Conservation (phyloP, 2,329 filamentous ascomycete genomes). For the Aspergillus puulaauensis region DNA sequence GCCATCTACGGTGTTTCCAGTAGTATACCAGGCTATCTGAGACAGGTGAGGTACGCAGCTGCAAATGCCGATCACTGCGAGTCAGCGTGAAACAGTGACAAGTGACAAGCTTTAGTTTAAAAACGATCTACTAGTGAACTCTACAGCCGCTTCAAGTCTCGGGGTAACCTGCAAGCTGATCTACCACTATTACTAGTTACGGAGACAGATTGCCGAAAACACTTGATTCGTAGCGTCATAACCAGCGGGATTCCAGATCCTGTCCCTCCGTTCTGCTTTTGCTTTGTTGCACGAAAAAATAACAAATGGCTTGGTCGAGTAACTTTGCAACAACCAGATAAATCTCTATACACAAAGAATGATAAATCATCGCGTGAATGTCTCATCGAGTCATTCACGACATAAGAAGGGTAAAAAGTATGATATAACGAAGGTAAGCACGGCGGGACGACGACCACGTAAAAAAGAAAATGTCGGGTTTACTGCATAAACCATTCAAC, state of each 20-base stretch:
- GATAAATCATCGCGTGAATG: conserved; percentile 1
- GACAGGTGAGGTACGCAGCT: not conserved
- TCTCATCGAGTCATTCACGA: not conserved
- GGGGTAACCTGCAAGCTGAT: no score
- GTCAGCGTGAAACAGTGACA: not conserved
- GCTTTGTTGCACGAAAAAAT: conserved; percentile 6
- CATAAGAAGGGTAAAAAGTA: conserved; percentile 5
- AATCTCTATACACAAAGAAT: conserved; percentile 9
- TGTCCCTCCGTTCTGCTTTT: conserved; percentile 6
- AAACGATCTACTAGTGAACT: not conserved
- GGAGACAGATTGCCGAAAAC: conserved; percentile 5
- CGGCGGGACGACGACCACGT: not conserved
- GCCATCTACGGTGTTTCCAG: not conserved
- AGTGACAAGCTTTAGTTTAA: no score
- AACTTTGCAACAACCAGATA: conserved; percentile 2
- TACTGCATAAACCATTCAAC: conserved; percentile 43
- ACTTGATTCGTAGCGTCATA: conserved; percentile 11
- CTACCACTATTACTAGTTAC: not conserved
- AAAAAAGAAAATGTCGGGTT: not conserved
- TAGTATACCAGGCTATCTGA: not conserved
- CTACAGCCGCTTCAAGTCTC: not conserved
- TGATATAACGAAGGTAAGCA: conserved; percentile 1
- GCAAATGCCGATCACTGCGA: not conserved
- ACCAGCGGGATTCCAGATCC: conserved; percentile 12
- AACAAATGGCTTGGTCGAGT: conserved; percentile 9